Base-by-base conservation (phyloP, 371 early-diverging fungal genomes). In the Syncephalastrum contaminatum region DNA sequence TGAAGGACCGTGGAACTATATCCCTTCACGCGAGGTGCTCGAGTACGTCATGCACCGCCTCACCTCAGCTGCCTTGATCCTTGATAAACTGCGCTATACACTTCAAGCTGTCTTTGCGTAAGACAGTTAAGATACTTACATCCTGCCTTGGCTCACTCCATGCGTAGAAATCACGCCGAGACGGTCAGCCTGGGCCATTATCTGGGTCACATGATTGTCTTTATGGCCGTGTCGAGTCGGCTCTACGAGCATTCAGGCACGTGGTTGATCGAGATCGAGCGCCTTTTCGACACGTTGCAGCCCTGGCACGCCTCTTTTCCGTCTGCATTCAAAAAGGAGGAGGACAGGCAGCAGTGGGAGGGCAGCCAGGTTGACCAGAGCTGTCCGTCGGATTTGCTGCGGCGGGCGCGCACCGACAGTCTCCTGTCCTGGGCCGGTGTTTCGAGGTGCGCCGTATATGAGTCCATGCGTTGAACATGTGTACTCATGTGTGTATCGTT, bases 1-100 rank as follows among this genome's bases (percentile, higher is more conserved):
- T 43, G 44, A 53, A 46, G 59, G 63, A 21, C 57, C 52, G 18
- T 64, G 63, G 64, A 63, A 60, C 20, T 70, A 48, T 55, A 69
- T 69, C 36, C 77, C 77, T 4, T 66, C 55, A 12, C 63, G 62
- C 54, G 73, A 76, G 41, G 64, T 67, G 15, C 58, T 65, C 7
- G 66, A 76, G 48, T 72, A 70, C 52, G 66, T 67, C 12, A 61
- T 72, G 64, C 77, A 70, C 48, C 58, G 69, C 46, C 18, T 76
- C 16, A 70, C 70, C 49, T 58, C 69, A 0, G 64, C 71, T 3
- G 56, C 66, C 0, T 39, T 76, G 20, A 7, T 76, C 24, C 48
- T 76, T 3, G 77, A 76, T 40, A 76, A 72, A 27, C 63, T 72
- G 58, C 43, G 18, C 30, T n/a, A 70, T 36, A 61, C 62, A 2